Base-by-base conservation (phyloP, 768 basidiomycete genomes). In the Cubamyces sp. region DNA sequence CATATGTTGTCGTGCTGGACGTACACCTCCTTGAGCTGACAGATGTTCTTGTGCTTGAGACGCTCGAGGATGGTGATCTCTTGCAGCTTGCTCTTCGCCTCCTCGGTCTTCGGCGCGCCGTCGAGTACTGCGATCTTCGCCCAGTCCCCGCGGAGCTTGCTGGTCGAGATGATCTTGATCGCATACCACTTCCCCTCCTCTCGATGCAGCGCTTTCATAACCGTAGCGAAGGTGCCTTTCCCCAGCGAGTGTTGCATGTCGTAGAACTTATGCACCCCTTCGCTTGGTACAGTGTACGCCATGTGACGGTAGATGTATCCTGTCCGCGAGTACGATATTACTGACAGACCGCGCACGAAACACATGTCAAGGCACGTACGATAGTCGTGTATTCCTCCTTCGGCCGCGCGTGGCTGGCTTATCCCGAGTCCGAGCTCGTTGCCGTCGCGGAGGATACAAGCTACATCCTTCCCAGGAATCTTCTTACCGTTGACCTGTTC, bases 151-250 rank as follows among this genome's bases (percentile, higher is more conserved):
- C 77, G 78, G 56, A 81, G 77, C 78, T 79, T 77, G 64, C 61
- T 75, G 7, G 71, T 78, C 42, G 86, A 80, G 62, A 96, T 92
- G 78, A 94, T 88, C 79, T 98, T 98, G 74, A 96, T 85, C 0
- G 96, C 96, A 63, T 84, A 88, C 81, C 87, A 86, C 58, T 83
- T 75, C 5, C 93, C 93, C 12, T 88, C 89, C n/a, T 74, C 72
- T 8, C 86, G 83, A 66, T 86, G 82, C 48, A 95, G 78, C 1
- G 92, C 94, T 71, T 90, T 91, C 78, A 88, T 83, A 21, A 98
- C 96, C 8, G 88, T 89, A 3, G 94, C 96, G 70, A 96, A 98
- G 3, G 92, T 87, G 11, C 96, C 96, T 66, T 88, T 89, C 50
- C 96, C 96, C 3, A 98, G 84, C 72, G 91, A 87, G 52, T 78